Evolutionary conservation across 202 grass and related monocot species (phyloP).

Genomic region (Miscanthus sacchariflorus): DNA sequence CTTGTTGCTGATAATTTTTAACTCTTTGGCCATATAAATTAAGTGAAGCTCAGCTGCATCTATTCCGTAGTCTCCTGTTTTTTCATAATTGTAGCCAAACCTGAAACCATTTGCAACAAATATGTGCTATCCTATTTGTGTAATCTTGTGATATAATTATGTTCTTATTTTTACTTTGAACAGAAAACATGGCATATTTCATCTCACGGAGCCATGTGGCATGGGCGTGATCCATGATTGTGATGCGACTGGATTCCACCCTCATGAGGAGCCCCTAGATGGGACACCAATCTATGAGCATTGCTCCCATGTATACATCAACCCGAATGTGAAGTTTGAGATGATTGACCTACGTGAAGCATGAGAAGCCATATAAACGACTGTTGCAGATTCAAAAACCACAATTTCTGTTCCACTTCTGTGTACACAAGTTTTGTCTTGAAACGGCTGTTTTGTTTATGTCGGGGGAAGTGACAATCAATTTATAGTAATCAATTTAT

Average conservation of each 20-base stretch:
- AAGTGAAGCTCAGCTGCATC: neutral
- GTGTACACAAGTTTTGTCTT: neutral
- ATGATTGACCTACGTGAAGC: conserved; percentile 76
- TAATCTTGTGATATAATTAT: conserved; percentile 12
- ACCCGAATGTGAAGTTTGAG: conserved; percentile 84
- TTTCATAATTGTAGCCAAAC: conserved; percentile 6
- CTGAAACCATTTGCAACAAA: conserved; percentile 10
- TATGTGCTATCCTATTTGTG: conserved; percentile 3
- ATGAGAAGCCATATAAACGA: conserved; percentile 44
- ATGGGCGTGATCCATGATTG: conserved; percentile 86
- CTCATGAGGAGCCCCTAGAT: conserved; percentile 88
- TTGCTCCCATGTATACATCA: conserved; percentile 98
- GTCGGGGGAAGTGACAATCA: neutral
- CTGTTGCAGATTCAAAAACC: neutral
- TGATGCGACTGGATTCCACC: conserved; percentile 91
- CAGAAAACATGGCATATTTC: conserved; percentile 99
- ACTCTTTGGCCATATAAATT: neutral
- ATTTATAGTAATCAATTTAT: neutral
- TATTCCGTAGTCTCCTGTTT: conserved; percentile 17
- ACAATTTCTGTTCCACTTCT: neutral
- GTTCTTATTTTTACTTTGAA: conserved; percentile 27
- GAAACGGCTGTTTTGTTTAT: neutral
- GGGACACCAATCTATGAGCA: conserved; percentile 89
- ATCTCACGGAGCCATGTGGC: conserved; percentile 90
- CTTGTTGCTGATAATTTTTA: conserved; percentile 5